phyloP scores from a whole-genome alignment of 768 basidiomycete species.

The Suillus americanus region DNA sequence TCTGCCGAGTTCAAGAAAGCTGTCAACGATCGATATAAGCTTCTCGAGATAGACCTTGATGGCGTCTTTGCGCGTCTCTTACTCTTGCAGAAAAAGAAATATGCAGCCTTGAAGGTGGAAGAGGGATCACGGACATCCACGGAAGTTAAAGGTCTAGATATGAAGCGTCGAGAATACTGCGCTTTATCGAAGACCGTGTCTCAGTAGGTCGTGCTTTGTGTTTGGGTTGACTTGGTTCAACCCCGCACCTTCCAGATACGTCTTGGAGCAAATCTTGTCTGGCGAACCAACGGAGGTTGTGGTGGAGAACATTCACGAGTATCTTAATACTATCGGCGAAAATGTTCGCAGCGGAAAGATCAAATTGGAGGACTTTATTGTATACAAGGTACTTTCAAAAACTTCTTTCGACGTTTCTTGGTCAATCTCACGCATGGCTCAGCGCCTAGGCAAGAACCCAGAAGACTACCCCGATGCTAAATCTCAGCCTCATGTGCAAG shows the following conservation, averaged over 20 bases:
- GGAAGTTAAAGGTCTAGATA: conserved; percentile 96
- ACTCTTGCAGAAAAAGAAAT: conserved; percentile 98
- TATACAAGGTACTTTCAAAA: conserved; percentile 73
- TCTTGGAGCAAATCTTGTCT: conserved; percentile 87
- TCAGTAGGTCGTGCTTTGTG: conserved; percentile 54
- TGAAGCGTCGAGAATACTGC: conserved; percentile 98
- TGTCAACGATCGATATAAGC: conserved; percentile 92
- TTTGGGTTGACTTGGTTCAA: background rate
- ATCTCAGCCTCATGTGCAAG: conserved; percentile 94
- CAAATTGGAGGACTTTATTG: conserved; percentile 90
- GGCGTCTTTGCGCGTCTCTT: conserved; percentile 90
- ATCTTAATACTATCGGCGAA: conserved; percentile 73
- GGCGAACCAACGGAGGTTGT: conserved; percentile 89
- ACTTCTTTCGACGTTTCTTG: background rate
- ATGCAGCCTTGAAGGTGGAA: conserved; percentile 94
- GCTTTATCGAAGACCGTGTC: conserved; percentile 89
- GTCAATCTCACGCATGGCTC: conserved; percentile 1
- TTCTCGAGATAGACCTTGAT: conserved; percentile 96
- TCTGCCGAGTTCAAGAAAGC: conserved; percentile 92
- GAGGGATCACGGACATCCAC: conserved; percentile 74
- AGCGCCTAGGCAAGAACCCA: conserved; percentile 96
- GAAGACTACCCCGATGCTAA: conserved; percentile 97
- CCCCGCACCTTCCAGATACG: conserved; percentile 55
- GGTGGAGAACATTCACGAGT: conserved; percentile 91
- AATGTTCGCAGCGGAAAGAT: conserved; percentile 76